These are phyloP conservation scores for Dillenia turbinata DNA, from an alignment of 164 flowering plant species.

Conservation along the genomic window DNA sequence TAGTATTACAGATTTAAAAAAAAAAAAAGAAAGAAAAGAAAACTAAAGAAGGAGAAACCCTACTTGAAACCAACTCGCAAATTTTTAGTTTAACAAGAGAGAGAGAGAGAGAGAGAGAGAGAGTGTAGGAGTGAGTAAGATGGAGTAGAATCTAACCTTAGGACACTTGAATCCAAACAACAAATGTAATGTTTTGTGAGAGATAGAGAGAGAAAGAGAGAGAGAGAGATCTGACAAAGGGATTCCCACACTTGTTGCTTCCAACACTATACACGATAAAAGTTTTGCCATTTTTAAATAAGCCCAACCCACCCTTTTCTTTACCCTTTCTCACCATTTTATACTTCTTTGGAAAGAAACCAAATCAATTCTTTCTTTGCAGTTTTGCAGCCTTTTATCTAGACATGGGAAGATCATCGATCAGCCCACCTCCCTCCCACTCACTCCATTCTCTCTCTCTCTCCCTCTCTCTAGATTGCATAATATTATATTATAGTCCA, in stretches of 20 bases:
- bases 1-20: too few relatives aligned
- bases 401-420: constrained; percentile 16
- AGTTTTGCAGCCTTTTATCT: constrained; percentile 21
- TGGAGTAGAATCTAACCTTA: constrained; percentile 27
- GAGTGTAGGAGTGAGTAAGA: neutral
- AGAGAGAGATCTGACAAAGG: constrained; percentile 20
- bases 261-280: constrained; percentile 33
- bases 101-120: neutral
- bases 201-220: neutral
- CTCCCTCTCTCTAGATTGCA: neutral
- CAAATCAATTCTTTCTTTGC: too few relatives aligned
- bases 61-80: too few relatives aligned
- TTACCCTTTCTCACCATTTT: constrained; percentile 21
- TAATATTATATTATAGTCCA: neutral
- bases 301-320: neutral
- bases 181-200: neutral
- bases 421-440: neutral
- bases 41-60: too few relatives aligned
- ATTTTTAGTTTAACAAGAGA: too few relatives aligned
- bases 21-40: too few relatives aligned
- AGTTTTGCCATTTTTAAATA: constrained; percentile 13
- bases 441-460: neutral
- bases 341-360: constrained; percentile 13
- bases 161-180: constrained; percentile 13
- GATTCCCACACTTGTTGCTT: constrained; percentile 39